Evolutionary conservation across 2,329 filamentous ascomycete genomes (phyloP).

Genomic region (Ceratocystis lukuohia): DNA sequence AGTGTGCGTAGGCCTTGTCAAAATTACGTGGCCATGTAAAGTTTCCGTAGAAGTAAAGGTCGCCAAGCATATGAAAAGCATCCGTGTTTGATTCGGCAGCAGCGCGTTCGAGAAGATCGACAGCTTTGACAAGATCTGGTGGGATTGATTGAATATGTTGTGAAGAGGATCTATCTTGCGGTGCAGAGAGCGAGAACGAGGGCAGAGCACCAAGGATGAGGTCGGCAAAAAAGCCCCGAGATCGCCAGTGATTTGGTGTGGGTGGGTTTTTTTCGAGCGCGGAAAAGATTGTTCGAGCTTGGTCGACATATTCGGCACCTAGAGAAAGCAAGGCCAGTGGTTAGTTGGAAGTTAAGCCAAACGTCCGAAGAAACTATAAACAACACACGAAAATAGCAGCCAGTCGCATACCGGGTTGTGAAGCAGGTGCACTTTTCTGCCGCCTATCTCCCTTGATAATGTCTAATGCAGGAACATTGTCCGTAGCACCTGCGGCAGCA

Average conservation of each 20-base stretch:
- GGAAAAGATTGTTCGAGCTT: conserved; percentile 16
- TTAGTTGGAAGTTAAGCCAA: not conserved
- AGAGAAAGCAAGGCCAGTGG: not conserved
- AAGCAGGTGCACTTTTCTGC: not conserved
- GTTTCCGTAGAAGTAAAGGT: conserved; percentile 96
- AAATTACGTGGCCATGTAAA: conserved; percentile 78
- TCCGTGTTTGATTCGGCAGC: conserved; percentile 54
- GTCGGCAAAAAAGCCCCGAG: conserved; percentile 8
- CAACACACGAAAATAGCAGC: not conserved
- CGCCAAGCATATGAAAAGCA: conserved; percentile 75
- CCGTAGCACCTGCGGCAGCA: not conserved
- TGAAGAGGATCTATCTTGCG: conserved; percentile 8
- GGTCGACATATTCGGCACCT: conserved; percentile 15
- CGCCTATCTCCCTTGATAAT: not conserved
- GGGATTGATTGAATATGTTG: not conserved
- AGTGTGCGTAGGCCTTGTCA: conserved; percentile 63
- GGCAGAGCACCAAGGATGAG: conserved; percentile 11
- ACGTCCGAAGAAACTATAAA: not conserved
- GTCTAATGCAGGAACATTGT: not conserved
- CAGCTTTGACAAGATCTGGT: conserved; percentile 30
- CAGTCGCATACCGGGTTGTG: not conserved
- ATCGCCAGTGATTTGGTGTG: not conserved
- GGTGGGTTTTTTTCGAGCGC: conserved; percentile 16
- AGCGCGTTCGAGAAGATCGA: conserved; percentile 40
- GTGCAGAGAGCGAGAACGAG: conserved; percentile 16